Percentiles rank a stretch among this genome's conserved stretches.
Evolutionary conservation across 495 filamentous ascomycete genomes (phyloP).

Genomic region (Aspergillus saccharolyticus): DNA sequence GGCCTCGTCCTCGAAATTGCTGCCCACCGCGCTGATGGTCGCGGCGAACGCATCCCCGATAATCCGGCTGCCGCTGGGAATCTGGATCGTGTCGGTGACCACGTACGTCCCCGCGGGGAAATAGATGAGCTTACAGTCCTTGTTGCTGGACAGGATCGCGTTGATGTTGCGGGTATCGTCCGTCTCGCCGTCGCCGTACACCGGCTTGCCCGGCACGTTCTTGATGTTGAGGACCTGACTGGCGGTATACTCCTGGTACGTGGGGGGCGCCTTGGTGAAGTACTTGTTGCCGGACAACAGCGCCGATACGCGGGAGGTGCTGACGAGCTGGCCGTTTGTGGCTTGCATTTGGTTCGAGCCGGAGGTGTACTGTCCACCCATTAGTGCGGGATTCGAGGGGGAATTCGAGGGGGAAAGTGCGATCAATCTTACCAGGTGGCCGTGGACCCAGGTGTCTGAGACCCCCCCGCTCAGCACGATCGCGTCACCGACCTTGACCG

Average conservation of each 20-base stretch:
- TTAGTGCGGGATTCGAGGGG: too few relatives aligned
- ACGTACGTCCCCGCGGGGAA: constrained; percentile 56
- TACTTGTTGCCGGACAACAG: constrained; percentile 23
- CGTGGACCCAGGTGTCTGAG: constrained; percentile 27
- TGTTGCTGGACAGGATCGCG: constrained; percentile 39
- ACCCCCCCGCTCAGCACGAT: constrained; percentile 17
- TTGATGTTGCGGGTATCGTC: constrained; percentile 47
- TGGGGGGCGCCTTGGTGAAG: constrained; percentile 26
- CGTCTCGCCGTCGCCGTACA: constrained; percentile 32
- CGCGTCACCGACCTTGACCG: constrained; percentile 19
- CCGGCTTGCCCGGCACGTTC: constrained; percentile 25
- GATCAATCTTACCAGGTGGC: constrained; percentile 20
- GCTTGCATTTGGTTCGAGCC: constrained; percentile 9
- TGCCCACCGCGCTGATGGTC: constrained; percentile 40
- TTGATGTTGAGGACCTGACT: constrained; percentile 45
- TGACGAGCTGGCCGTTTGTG: constrained; percentile 14
- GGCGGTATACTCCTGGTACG: constrained; percentile 42
- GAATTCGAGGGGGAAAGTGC: neutral
- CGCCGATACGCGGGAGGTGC: constrained; percentile 13
- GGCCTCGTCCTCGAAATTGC: constrained; percentile 42
- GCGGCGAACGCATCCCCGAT: constrained; percentile 46
- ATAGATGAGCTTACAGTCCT: constrained; percentile 44
- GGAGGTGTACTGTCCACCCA: constrained; percentile 15
- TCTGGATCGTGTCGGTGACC: constrained; percentile 49
- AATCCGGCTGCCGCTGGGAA: constrained; percentile 46